Evolutionary conservation across 2,329 filamentous ascomycete genomes (phyloP), one percentile per base, ranked within the genome.

Genomic region (Botrytis pseudocinerea): DNA sequence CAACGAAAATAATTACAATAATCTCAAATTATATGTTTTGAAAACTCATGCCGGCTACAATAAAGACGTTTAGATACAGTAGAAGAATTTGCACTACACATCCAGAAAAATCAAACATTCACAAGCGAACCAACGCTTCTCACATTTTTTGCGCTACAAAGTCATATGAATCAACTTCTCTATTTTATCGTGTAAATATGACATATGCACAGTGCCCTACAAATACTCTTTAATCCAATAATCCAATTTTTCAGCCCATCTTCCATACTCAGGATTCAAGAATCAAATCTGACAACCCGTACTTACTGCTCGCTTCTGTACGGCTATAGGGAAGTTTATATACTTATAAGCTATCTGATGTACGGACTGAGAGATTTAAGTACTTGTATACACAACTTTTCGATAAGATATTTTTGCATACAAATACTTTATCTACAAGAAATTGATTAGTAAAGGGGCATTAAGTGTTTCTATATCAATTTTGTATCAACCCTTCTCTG

Each of bases 101-200:
- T 9, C 3, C 6, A 42, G 4, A 18, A 25, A 6, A n/a, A 42
- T 63, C 25, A n/a, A 42, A 61, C 35, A 25, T 61, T 38, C 25
- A 63, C n/a, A 57, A 57, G 14, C n/a, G n/a, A 62, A 16, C 4
- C 0, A 28, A 40, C 9, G 10, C 38, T n/a, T 18, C 14, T n/a
- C 9, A 0, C 0, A 28, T 18, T 7, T n/a, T 62, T 4, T 20
- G 1, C 2, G 5, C 22, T 7, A 9, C 8, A 2, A 38, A 10
- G 14, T 28, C 4, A 28, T 62, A 1, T 10, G n/a, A n/a, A 28
- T 8, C 1, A 42, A 2, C 8, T n/a, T 20, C 3, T 16, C 16
- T 25, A 7, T 10, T 63, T 7, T 8, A 9, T 7, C 61, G 8
- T n/a, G 32, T 28, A 12, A 57, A 57, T 28, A 1, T 18, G 0